These are phyloP conservation scores for Comarum palustre DNA, from an alignment of 306 rosid species.

Conservation along the genomic window DNA sequence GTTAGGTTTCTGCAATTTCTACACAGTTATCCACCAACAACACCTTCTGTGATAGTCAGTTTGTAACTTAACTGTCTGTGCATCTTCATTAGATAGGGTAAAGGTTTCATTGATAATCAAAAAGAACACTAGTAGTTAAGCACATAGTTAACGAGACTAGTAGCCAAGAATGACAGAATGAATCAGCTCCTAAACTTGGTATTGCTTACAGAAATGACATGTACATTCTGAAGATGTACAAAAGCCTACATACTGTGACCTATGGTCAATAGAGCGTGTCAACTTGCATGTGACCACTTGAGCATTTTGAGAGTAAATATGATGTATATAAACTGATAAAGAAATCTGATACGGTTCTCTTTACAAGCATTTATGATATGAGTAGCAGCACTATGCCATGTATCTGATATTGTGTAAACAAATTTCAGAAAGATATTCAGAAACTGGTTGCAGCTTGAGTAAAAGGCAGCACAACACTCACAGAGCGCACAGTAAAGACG, in stretches of 20 bases:
- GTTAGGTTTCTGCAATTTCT: background rate
- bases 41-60: background rate
- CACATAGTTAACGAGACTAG: background rate
- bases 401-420: constrained; percentile 17
- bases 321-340: background rate
- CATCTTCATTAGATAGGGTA: background rate
- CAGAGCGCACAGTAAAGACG: constrained; percentile 3
- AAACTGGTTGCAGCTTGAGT: constrained; percentile 70
- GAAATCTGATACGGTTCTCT: background rate
- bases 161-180: background rate
- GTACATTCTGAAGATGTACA: background rate
- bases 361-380: constrained; percentile 2
- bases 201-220: background rate
- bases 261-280: background rate
- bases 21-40: background rate
- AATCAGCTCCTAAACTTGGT: background rate
- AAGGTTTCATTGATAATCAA: background rate
- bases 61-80: background rate
- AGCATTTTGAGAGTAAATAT: background rate
- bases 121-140: background rate
- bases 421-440: constrained; percentile 79
- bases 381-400: background rate
- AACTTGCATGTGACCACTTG: background rate
- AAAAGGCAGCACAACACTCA: constrained; percentile 12
- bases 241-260: background rate